Evolutionary conservation across 1,139 yeast genomes (phyloP).

Genomic region (Candida neerlandica): DNA sequence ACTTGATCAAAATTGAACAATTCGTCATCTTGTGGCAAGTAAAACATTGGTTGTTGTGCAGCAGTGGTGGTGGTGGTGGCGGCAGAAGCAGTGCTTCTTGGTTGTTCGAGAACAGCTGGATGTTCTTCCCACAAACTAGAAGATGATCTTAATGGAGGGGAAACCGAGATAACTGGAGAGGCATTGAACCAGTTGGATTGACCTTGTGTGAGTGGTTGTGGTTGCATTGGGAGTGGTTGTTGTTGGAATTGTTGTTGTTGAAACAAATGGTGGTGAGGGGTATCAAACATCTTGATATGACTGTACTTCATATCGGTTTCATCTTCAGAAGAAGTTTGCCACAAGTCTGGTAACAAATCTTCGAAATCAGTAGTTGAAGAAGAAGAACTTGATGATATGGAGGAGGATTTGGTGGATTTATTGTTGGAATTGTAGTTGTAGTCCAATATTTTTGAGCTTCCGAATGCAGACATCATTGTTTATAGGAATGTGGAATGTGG

Average conservation of each 20-base stretch:
- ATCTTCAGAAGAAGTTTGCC: conserved; percentile 27
- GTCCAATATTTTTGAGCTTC: conserved; percentile 1
- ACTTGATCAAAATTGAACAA: conserved; percentile 27
- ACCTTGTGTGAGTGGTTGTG: conserved; percentile 4
- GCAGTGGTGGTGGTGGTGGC: too few relatives aligned
- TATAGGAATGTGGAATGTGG: neutral
- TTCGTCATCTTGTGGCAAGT: conserved; percentile 20
- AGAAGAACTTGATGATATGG: conserved; percentile 20
- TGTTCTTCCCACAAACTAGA: conserved; percentile 5
- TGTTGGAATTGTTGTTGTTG: conserved; percentile 4
- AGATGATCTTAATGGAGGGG: conserved; percentile 10
- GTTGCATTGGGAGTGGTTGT: conserved; percentile 1
- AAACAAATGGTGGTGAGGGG: conserved; percentile 4
- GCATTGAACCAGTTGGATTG: conserved; percentile 5
- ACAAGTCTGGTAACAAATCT: conserved; percentile 37
- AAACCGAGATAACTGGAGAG: conserved; percentile 10
- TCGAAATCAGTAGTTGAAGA: conserved; percentile 28
- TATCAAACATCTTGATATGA: conserved; percentile 2
- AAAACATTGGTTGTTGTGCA: conserved; percentile 8
- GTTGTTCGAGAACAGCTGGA: conserved; percentile 3
- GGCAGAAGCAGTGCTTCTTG: neutral
- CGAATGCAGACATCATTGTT: conserved; percentile 10
- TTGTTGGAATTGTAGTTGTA: conserved; percentile 1
- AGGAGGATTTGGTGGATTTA: conserved; percentile 4
- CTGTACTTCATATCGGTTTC: conserved; percentile 12